A percentile compares a stretch with the other conserved stretches of the same genome.
phyloP scores from a whole-genome alignment of 805 yeast genomes.

The Pichia paraexigua region DNA sequence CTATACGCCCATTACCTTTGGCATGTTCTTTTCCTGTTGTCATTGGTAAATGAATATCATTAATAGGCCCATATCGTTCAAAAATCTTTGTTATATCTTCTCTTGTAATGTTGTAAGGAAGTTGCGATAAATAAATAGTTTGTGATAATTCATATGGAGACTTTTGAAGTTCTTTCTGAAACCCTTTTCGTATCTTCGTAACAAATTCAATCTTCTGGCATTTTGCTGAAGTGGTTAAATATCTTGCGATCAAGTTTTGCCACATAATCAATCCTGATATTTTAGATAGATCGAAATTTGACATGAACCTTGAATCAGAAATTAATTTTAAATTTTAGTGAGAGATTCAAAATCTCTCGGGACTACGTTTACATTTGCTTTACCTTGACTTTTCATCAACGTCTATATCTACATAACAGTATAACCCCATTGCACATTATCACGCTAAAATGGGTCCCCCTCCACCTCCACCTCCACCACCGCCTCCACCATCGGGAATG shows the following conservation, averaged over 20 bases:
- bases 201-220: background rate
- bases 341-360: background rate
- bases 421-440: background rate
- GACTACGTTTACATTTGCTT: background rate
- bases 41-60: slow-evolving; percentile 12
- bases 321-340: background rate
- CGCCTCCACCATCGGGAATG: slow-evolving; percentile 41
- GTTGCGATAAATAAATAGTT: slow-evolving; percentile 9
- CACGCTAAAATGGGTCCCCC: slow-evolving; percentile 34
- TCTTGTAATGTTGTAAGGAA: slow-evolving; percentile 18
- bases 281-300: background rate
- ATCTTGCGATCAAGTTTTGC: background rate
- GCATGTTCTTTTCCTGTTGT: slow-evolving; percentile 13
- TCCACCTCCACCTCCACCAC: slow-evolving; percentile 56
- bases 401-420: background rate
- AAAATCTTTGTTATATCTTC: slow-evolving; percentile 21
- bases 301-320: background rate
- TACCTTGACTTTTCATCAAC: background rate
- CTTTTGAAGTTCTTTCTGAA: background rate
- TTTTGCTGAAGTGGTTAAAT: background rate
- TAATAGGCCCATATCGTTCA: slow-evolving; percentile 19
- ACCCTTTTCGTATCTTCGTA: background rate
- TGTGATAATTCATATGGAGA: background rate
- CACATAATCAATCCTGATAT: background rate
- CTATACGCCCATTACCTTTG: slow-evolving; percentile 21